phyloP scores from a whole-genome alignment of 2,329 filamentous ascomycete genomes.

The Xylariaceae sp. region DNA sequence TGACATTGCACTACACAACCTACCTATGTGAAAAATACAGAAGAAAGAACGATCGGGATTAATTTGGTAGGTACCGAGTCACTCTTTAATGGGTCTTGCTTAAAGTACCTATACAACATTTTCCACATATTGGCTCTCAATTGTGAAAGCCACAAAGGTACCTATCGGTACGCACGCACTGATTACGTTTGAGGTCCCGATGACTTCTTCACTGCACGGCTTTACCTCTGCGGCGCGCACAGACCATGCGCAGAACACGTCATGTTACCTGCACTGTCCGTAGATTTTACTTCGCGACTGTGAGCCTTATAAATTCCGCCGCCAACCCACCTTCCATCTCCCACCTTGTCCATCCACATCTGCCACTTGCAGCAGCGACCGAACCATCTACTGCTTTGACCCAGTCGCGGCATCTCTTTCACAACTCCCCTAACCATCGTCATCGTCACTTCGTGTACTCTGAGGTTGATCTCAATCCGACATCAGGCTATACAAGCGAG shows the following conservation, averaged over 20 bases:
- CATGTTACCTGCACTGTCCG: not conserved
- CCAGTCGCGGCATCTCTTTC: not conserved
- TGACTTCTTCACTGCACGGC: not conserved
- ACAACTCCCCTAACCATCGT: not conserved
- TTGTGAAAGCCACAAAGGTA: not conserved
- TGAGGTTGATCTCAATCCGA: not conserved
- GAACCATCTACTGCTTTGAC: not conserved
- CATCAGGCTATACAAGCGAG: not conserved
- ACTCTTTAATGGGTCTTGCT: no score
- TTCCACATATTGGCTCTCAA: not conserved
- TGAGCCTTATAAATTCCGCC: not conserved
- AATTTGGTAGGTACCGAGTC: no score
- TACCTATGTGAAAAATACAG: no score
- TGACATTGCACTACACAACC: no score
- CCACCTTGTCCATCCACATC: not conserved
- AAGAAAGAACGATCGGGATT: no score
- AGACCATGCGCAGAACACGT: not conserved
- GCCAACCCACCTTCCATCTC: not conserved
- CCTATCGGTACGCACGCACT: not conserved
- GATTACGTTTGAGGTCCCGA: no score
- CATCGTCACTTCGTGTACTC: conserved; percentile 1
- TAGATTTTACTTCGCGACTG: not conserved
- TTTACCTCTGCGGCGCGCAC: not conserved
- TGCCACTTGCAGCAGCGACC: not conserved
- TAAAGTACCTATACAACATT: not conserved